Evolutionary conservation across 2,329 filamentous ascomycete species (phyloP).

Genomic region (Dissoconium aciculare): DNA sequence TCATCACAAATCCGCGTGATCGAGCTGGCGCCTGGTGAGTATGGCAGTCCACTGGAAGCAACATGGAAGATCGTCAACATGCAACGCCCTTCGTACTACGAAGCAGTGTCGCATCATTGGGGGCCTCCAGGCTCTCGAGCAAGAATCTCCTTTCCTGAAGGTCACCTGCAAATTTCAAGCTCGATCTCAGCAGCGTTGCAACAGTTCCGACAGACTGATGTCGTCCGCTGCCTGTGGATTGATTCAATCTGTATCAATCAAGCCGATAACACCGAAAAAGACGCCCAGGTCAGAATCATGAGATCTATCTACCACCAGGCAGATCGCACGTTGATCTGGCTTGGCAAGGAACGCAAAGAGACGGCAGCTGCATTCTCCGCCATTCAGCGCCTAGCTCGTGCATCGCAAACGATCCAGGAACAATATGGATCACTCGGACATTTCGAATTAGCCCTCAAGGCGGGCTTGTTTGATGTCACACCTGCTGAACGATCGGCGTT

Average conservation of each 20-base stretch:
- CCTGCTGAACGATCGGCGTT: slow-evolving; percentile 1
- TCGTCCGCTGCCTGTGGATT: slow-evolving; percentile 5
- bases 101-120: slow-evolving; percentile 5
- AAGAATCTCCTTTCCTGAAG: slow-evolving; percentile 2
- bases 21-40: neutral
- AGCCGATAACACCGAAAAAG: slow-evolving; percentile 4
- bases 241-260: slow-evolving; percentile 10
- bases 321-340: slow-evolving; percentile 4
- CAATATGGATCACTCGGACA: neutral
- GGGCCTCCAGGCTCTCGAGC: slow-evolving; percentile 2
- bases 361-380: slow-evolving; percentile 1
- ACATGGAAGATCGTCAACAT: neutral
- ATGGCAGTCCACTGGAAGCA: neutral
- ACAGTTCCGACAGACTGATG: neutral
- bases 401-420: neutral
- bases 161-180: slow-evolving; percentile 2
- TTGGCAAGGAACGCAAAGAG: slow-evolving; percentile 3
- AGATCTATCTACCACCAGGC: slow-evolving; percentile 5
- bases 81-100: neutral
- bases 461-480: neutral
- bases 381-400: neutral
- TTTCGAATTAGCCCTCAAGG: neutral
- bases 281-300: slow-evolving; percentile 6
- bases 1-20: neutral
- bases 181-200: neutral